Evolutionary conservation across 2,329 filamentous ascomycete genomes (phyloP), one percentile per base, ranked within the genome.

Genomic region (Neopestalotiopsis sp.): DNA sequence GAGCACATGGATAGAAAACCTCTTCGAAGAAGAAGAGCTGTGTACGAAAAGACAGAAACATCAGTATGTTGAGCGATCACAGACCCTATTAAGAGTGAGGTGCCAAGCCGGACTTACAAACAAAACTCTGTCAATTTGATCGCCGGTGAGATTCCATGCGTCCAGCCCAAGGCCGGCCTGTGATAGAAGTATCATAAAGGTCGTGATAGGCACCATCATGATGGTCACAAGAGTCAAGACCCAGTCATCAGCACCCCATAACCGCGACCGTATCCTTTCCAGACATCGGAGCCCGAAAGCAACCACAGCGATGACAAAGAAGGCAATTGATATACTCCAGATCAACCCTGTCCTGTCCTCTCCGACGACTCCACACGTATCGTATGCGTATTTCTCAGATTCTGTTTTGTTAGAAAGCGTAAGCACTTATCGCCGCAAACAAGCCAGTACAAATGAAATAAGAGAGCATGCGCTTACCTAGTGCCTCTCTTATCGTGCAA

Each of bases 1-100:
- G 45, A 12, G 30, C 42, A 9, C 38, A 40, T 14, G 45, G 24
- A 12, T 68, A 68, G 1, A 68, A n/a, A 4, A 68, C 24, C 32
- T 62, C 66, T n/a, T 66, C 64, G 24, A 45, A 66, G 17, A 57
- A 66, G 14, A 66, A 66, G 28, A 57, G 32, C 64, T 66, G 28
- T 24, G 14, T 13, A 1, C 5, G 4, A 62, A 14, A 53, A 53
- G 5, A 28, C 24, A n/a, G 10, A 24, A 24, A 5, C 10, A 38
- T 53, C 20, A 57, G 64, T 30, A 24, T 13, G 2, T 30, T 38
- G 10, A 10, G 1, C 10, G 34, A 38, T 6, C 10, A 10, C 32
- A n/a, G 32, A 17, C n/a, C n/a, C 12, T 9, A 4, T 2, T 53
- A 1, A 17, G 2, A 45, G 34, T n/a, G 30, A 17, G 9, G 6